These are phyloP conservation scores for Sclerotinia spermophila DNA, from an alignment of 2,329 filamentous ascomycete species.

Conservation along the genomic window DNA sequence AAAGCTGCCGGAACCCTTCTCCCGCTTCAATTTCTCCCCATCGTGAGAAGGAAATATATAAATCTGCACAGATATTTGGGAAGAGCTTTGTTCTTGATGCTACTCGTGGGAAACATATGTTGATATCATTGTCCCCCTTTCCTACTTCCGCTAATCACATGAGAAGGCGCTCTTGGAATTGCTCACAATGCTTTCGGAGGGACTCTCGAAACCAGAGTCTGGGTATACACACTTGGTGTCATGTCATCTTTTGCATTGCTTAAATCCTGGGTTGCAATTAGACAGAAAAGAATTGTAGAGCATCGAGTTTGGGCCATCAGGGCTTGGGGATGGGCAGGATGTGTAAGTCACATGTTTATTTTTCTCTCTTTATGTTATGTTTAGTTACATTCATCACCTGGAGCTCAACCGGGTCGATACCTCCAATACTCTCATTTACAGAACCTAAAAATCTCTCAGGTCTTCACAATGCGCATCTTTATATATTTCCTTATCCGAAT, in stretches of 20 bases:
- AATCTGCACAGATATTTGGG: not conserved
- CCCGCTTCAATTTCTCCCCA: constrained; percentile 9
- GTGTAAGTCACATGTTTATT: not conserved
- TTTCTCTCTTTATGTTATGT: not conserved
- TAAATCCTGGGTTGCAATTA: constrained; percentile 5
- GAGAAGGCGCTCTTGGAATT: constrained; percentile 4
- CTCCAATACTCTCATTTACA: not conserved
- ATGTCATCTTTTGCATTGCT: not conserved
- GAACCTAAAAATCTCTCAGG: not conserved
- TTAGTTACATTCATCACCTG: too few relatives aligned
- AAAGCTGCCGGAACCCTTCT: constrained; percentile 10
- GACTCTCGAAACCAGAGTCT: constrained; percentile 9
- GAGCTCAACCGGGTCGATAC: too few relatives aligned
- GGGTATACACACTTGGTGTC: not conserved
- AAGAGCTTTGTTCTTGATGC: not conserved
- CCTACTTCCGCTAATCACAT: not conserved
- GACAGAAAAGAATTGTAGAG: not conserved
- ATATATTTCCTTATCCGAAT: not conserved
- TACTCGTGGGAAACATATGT: constrained; percentile 8
- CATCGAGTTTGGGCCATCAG: constrained; percentile 14
- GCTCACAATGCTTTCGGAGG: constrained; percentile 4
- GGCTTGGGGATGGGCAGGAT: constrained; percentile 14
- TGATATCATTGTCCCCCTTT: not conserved
- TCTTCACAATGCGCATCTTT: constrained; percentile 6
- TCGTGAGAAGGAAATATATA: not conserved